These are phyloP conservation scores for Mortierella sp. DNA, from an alignment of 371 early-diverging fungal species.

Conservation along the genomic window DNA sequence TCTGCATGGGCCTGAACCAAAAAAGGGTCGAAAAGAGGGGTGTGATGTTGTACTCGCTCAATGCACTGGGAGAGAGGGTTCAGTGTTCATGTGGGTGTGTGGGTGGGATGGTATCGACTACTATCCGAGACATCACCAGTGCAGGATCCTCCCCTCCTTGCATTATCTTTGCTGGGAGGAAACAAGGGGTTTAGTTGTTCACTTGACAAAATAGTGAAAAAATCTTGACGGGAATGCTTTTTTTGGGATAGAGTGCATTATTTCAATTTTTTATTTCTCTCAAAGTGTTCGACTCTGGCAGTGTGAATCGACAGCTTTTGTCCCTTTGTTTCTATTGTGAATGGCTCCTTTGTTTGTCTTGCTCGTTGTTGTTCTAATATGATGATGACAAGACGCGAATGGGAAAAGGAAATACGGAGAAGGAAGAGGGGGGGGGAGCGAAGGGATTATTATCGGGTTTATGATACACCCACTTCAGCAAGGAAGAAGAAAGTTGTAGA, in stretches of 20 bases:
- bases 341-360: too few species aligned
- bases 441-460: too few species aligned
- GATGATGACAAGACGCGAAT: too few species aligned
- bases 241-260: neutral
- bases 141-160: too few species aligned
- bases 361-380: too few species aligned
- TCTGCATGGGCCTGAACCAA: slow-evolving; percentile 7
- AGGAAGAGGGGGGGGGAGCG: too few species aligned
- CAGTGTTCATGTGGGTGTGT: too few species aligned
- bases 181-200: neutral
- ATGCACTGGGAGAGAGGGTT: neutral
- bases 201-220: neutral
- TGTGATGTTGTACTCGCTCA: neutral
- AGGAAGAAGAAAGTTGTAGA: neutral
- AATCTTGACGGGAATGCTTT: neutral
- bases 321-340: too few species aligned
- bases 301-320: too few species aligned
- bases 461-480: too few species aligned
- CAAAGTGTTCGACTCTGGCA: neutral
- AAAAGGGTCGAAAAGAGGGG: neutral
- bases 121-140: neutral
- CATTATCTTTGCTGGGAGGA: too few species aligned
- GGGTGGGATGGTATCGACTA: neutral
- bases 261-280: neutral
- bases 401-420: too few species aligned